Evolutionary conservation across 352 stramenopile genomes (phyloP), one percentile per base, ranked within the genome.

Genomic region (Phytophthora cryptogea): DNA sequence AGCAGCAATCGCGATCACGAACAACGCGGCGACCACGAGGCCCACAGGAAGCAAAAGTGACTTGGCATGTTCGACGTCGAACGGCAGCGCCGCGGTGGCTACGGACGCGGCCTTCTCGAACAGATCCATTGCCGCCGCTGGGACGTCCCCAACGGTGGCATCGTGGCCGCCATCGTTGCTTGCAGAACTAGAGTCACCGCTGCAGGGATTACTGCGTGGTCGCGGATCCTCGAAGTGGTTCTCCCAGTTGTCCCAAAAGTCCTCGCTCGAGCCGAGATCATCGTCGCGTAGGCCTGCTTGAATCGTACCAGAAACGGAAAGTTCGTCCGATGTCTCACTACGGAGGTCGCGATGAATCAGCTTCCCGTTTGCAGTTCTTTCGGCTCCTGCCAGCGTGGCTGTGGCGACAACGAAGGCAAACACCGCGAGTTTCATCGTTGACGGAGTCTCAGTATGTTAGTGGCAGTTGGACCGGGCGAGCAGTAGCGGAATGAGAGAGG

Each of bases 211-310:
- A 35, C 10, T 37, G 6, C 17, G 26, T 51, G 27, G 27, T 50
- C 49, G 37, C 55, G 52, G 9, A 9, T 46, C 26, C 5, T 43
- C 28, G 27, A 56, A 55, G 17, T 63, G 20, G 40, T 50, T 51
- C 5, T 62, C 40, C 49, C 51, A 66, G 27, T 51, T 42, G 10
- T 37, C 33, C 44, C 52, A 61, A n/a, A 60, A 61, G n/a, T 72
- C 48, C 27, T 59, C 50, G n/a, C 20, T 47, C 3, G 58, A 35
- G 11, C 58, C 63, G 36, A 68, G 58, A 5, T 68, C 39, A 27
- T 63, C 55, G n/a, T 69, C 54, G 13, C 42, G 61, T 7, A 59
- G 37, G 2, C 42, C 39, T 8, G 45, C 32, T 48, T 48, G 17
- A 35, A 54, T 51, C 20, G 13, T n/a, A 11, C 46, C 32, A 7